Percentiles rank a stretch among this genome's conserved stretches.
Conservation (phyloP, 1,284 basidiomycete species). For the Paramarasmius palmivorus region DNA sequence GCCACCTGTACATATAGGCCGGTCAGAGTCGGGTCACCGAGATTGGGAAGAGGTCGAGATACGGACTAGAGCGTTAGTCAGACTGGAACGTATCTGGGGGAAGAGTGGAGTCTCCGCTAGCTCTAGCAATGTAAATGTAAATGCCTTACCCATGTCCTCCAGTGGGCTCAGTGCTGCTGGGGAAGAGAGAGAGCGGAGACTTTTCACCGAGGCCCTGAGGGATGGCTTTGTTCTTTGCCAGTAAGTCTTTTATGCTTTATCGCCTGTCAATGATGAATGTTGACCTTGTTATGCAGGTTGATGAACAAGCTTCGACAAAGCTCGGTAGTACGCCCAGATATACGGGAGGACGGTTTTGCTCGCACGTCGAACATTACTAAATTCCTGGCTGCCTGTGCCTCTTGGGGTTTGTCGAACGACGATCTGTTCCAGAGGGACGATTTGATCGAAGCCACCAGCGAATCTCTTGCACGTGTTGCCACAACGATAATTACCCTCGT, state of each 20-base stretch:
- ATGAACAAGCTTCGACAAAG: conserved; percentile 72
- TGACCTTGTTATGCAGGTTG: conserved; percentile 44
- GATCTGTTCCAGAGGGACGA: conserved; percentile 73
- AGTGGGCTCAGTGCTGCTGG: conserved; percentile 49
- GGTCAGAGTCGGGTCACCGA: conserved; percentile 43
- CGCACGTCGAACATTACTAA: conserved; percentile 70
- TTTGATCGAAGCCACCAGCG: conserved; percentile 58
- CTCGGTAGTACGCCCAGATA: conserved; percentile 62
- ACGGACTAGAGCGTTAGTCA: conserved; percentile 55
- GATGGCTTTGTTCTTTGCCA: conserved; percentile 89
- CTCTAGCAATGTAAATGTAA: conserved; percentile 41
- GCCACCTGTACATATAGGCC: conserved; percentile 52
- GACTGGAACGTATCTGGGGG: conserved; percentile 75
- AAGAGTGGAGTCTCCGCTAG: conserved; percentile 42
- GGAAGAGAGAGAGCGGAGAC: conserved; percentile 71
- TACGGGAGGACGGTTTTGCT: conserved; percentile 65
- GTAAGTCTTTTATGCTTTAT: conserved; percentile 48
- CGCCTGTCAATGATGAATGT: conserved; percentile 19
- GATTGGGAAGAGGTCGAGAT: conserved; percentile 77
- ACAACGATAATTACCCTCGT: conserved; percentile 66
- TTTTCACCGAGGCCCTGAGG: conserved; percentile 72
- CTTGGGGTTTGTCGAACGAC: conserved; percentile 58
- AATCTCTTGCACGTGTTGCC: conserved; percentile 67
- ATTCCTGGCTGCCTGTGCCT: conserved; percentile 71
- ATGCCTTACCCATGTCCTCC: conserved; percentile 30